phyloP scores from a whole-genome alignment of 2,329 filamentous ascomycete genomes.

The Trichoderma harzianum region DNA sequence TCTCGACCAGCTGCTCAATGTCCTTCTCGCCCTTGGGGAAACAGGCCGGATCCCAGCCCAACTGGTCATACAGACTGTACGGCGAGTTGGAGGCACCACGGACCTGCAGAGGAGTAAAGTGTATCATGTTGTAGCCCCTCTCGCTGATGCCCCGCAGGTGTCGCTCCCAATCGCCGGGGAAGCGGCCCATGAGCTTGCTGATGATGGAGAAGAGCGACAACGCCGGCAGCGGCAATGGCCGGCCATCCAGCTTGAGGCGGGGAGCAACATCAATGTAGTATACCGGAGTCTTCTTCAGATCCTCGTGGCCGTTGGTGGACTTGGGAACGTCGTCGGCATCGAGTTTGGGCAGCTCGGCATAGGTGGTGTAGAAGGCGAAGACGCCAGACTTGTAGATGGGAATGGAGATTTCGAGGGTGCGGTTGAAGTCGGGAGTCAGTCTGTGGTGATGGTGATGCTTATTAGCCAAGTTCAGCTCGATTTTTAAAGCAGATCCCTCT shows the following conservation, averaged over 20 bases:
- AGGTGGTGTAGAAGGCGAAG: constrained; percentile 93
- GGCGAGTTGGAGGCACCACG: constrained; percentile 91
- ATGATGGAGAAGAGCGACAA: constrained; percentile 90
- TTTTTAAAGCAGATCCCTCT: neutral
- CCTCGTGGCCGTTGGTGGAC: constrained; percentile 36
- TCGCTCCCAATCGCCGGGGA: constrained; percentile 83
- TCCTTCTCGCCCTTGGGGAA: constrained; percentile 87
- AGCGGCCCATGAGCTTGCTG: constrained; percentile 97
- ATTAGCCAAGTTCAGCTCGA: neutral
- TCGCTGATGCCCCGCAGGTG: constrained; percentile 85
- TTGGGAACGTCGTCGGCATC: constrained; percentile 28
- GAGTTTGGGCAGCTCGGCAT: constrained; percentile 75
- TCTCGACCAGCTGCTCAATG: constrained; percentile 70
- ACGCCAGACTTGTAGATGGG: constrained; percentile 79
- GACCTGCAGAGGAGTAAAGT: constrained; percentile 91
- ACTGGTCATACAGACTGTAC: constrained; percentile 93
- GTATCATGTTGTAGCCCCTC: constrained; percentile 97
- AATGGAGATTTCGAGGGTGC: constrained; percentile 83
- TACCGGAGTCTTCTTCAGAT: constrained; percentile 63
- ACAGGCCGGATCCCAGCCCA: constrained; percentile 74
- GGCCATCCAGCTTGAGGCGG: constrained; percentile 67
- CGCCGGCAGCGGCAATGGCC: constrained; percentile 76
- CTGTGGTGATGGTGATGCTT: constrained; percentile 41
- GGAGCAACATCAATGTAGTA: constrained; percentile 97
- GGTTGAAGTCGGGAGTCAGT: constrained; percentile 88